A percentile compares a stretch with the other conserved stretches of the same genome.
These are phyloP conservation scores for Globisporangium lucens DNA, from an alignment of 352 stramenopile species.

Conservation along the genomic window DNA sequence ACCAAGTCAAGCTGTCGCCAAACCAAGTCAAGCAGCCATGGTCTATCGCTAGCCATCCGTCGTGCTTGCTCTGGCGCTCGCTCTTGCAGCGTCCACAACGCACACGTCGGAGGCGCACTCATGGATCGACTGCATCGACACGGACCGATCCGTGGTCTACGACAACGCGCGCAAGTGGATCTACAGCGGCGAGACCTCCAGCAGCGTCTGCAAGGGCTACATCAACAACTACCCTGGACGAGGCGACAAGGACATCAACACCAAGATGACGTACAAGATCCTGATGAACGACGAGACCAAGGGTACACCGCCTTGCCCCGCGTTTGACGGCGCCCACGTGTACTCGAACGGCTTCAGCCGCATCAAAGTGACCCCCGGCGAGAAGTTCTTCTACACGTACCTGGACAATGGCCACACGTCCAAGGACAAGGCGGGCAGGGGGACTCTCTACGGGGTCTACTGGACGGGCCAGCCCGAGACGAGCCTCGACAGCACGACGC, in stretches of 20 bases:
- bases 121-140: slow-evolving; percentile 34
- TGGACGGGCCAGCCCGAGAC: slow-evolving; percentile 43
- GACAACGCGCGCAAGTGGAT: slow-evolving; percentile 55
- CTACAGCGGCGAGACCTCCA: slow-evolving; percentile 33
- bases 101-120: slow-evolving; percentile 27
- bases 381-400: slow-evolving; percentile 62
- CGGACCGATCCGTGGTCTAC: slow-evolving; percentile 50
- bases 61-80: neutral
- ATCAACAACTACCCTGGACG: slow-evolving; percentile 63
- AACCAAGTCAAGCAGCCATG: neutral
- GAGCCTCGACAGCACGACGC: slow-evolving; percentile 39
- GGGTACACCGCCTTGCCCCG: slow-evolving; percentile 30
- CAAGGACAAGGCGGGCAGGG: slow-evolving; percentile 54
- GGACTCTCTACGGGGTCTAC: slow-evolving; percentile 61
- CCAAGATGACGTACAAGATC: slow-evolving; percentile 50
- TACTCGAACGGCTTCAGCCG: slow-evolving; percentile 32
- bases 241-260: slow-evolving; percentile 36
- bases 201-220: slow-evolving; percentile 57
- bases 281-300: slow-evolving; percentile 43
- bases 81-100: neutral
- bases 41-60: neutral
- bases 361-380: slow-evolving; percentile 33
- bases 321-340: slow-evolving; percentile 31
- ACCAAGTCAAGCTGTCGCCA: no score
- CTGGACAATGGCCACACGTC: slow-evolving; percentile 58